These are phyloP conservation scores for Colletotrichum camelliae DNA, from an alignment of 2,329 filamentous ascomycete genomes.

Conservation along the genomic window DNA sequence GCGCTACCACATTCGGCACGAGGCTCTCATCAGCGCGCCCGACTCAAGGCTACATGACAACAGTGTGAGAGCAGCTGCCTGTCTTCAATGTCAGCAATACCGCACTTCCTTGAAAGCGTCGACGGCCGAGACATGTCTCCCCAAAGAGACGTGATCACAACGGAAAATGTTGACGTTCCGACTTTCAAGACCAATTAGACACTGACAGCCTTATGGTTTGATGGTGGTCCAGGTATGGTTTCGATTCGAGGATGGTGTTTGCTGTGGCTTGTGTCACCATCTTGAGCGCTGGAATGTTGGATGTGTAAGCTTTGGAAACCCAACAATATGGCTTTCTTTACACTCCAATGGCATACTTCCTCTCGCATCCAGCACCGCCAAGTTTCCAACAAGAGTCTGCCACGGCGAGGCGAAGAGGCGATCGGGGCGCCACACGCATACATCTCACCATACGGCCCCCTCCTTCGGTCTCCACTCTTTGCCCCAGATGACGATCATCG, in stretches of 20 bases:
- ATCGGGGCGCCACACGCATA: neutral
- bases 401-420: neutral
- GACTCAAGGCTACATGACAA: neutral
- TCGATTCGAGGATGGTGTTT: neutral
- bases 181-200: neutral
- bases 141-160: neutral
- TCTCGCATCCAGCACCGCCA: neutral
- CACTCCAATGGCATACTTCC: neutral
- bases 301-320: neutral
- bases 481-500: neutral
- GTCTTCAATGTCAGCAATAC: neutral
- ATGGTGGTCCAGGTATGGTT: neutral
- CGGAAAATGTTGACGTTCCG: neutral
- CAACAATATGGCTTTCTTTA: neutral
- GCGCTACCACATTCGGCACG: neutral
- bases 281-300: neutral
- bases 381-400: neutral
- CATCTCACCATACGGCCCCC: neutral
- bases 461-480: neutral
- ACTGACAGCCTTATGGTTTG: neutral
- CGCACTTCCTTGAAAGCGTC: neutral
- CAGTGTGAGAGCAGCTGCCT: neutral
- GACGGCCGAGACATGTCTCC: neutral
- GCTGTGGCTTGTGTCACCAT: neutral
- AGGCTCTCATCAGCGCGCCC: neutral